Percentiles rank a stretch among this genome's conserved stretches.
phyloP scores from a whole-genome alignment of 139 green algal species.

The Tetradesmus obliquus region DNA sequence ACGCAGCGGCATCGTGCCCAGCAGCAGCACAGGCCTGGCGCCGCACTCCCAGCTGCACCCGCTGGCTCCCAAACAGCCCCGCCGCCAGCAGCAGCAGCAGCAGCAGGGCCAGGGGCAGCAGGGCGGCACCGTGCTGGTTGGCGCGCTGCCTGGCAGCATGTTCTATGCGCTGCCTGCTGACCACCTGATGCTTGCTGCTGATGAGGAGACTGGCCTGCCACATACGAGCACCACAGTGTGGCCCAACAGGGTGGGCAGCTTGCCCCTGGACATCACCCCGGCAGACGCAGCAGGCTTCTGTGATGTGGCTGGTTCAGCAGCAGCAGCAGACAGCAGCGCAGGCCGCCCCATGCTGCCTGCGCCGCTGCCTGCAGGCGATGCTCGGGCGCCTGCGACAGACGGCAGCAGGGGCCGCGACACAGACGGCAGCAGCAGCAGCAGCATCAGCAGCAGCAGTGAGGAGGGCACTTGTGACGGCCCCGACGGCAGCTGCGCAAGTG shows the following conservation, averaged over 20 bases:
- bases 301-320: background rate
- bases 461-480: background rate
- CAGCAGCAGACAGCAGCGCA: background rate
- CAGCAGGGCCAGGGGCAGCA: background rate
- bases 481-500: background rate
- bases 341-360: background rate
- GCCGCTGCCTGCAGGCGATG: background rate
- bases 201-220: background rate
- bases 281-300: slow-evolving; percentile 1
- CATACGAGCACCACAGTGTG: background rate
- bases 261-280: slow-evolving; percentile 20
- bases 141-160: slow-evolving; percentile 56
- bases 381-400: background rate
- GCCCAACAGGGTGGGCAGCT: slow-evolving; percentile 1
- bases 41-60: background rate
- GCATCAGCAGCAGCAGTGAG: background rate
- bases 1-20: background rate
- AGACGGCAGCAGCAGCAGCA: background rate
- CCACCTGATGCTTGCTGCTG: slow-evolving; percentile 54
- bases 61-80: background rate
- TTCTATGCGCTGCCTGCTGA: slow-evolving; percentile 72
- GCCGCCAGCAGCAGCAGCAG: background rate
- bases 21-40: slow-evolving; percentile 7
- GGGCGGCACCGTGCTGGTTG: slow-evolving; percentile 61
- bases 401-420: background rate